Evolutionary conservation across 2,329 filamentous ascomycete genomes (phyloP), one percentile per base, ranked within the genome.

Genomic region (Colletotrichum sp.): DNA sequence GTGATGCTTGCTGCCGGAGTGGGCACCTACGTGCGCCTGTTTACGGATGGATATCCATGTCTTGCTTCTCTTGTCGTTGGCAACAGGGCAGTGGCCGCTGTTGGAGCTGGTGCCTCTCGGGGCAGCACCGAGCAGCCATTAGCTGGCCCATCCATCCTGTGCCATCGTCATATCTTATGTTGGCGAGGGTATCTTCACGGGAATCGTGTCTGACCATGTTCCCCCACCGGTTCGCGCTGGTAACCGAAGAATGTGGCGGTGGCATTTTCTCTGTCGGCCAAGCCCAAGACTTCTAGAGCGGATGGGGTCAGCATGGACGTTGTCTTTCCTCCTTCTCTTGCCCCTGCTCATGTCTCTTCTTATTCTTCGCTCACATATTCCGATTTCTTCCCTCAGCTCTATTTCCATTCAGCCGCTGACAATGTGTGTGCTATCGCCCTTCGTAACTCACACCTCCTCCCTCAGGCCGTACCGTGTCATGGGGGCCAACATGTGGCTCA

Each of bases 221-320:
- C 59, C 68, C 73, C 74, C 64, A 66, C 70, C 24, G 65, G 74
- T 76, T 75, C 73, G 60, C 43, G 73, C 64, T 69, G 59, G 59
- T 69, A 76, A 48, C 74, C 74, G 69, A 64, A 28, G 4, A 24
- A 57, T 43, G 52, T 16, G 48, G 9, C 61, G 43, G 34, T 60
- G 15, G 24, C 24, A n/a, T 48, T 34, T 67, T 61, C 21, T 16
- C 52, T 15, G 28, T 34, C 16, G 8, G 39, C 52, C 39, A 48
- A 55, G 18, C 28, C 28, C 21, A 28, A 30, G 26, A 28, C 26
- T 24, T 34, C 21, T 24, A 18, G 32, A 24, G 63, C 18, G 32
- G 15, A n/a, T 16, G 13, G 26, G 43, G 28, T 24, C 48, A 52
- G 43, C 6, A 18, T 63, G 34, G n/a, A 18, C 16, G 30, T 21